Base-by-base conservation (phyloP, 345 rosid genomes). In the Laguncularia racemosa region DNA sequence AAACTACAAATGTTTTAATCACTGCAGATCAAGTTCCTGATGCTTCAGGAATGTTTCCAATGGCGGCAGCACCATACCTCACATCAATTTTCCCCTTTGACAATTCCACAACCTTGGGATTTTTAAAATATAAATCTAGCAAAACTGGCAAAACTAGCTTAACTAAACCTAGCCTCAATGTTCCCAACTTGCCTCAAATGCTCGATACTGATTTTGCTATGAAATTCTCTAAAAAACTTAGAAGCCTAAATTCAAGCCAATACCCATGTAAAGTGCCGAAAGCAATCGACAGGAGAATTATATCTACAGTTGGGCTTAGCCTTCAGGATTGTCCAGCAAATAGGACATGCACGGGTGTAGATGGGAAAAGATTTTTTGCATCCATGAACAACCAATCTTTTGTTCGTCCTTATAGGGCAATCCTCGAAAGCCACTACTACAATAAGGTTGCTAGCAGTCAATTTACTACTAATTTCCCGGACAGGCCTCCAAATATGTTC, bases 301-400 rank as follows among this genome's bases (percentile, higher is more conserved):
- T 84, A 33, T 74, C 83, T 67, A 87, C 95, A 7, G 55, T 87
- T 48, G 88, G 93, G 52, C 13, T 84, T 18, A 87, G 87, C 40
- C 84, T 84, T 44, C 83, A 90, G 62, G 83, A 75, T 50, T 90
- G 97, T 43, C 53, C 70, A 5, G 92, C 92, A 13, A 60, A 68
- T 46, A 56, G 61, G 53, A 78, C 80, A 53, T 90, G 95, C 59
- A 85, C 69, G 57, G 89, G 86, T 1, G 26, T 38, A 2, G 70
- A 71, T 20, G 58, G 76, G 38, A 93, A 95, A 55, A 71, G 75
- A 13, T 55, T 87, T 64, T 85, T 91, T 3, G 93, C 97, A 71
- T 87, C 97, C 2, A 81, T 90, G 91, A 90, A 87, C 79, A 90
- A 90, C 67, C 62, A 83, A 52, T 83, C 81, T 70, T 90, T 90